A percentile compares a stretch with the other conserved stretches of the same genome.
These are phyloP conservation scores for Achlya hypogyna DNA, from an alignment of 352 stramenopile genomes.

Conservation along the genomic window DNA sequence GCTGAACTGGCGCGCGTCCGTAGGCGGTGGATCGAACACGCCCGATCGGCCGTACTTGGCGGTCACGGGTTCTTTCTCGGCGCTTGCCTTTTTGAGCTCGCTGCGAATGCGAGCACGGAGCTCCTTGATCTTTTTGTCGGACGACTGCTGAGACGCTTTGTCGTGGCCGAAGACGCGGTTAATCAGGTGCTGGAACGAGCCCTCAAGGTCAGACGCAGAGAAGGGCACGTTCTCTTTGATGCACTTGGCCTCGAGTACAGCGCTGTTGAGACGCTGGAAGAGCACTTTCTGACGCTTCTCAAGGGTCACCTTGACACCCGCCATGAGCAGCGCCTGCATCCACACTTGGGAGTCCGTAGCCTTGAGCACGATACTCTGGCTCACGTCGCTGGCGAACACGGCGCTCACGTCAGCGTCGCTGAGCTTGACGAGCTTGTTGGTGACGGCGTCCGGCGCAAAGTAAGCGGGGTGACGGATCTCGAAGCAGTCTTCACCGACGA, in stretches of 20 bases:
- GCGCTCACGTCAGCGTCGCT: slow-evolving; percentile 23
- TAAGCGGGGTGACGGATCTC: slow-evolving; percentile 43
- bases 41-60: slow-evolving; percentile 52
- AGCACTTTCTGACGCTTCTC: slow-evolving; percentile 41
- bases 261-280: slow-evolving; percentile 45
- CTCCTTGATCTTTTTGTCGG: slow-evolving; percentile 33
- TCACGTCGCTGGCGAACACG: slow-evolving; percentile 26
- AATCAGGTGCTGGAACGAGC: slow-evolving; percentile 54
- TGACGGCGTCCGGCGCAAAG: slow-evolving; percentile 25
- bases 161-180: slow-evolving; percentile 53
- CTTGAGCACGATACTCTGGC: slow-evolving; percentile 46
- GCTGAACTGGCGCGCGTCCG: slow-evolving; percentile 35
- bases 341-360: slow-evolving; percentile 37
- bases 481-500: slow-evolving; percentile 41
- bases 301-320: slow-evolving; percentile 43
- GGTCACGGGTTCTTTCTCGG: slow-evolving; percentile 37
- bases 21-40: slow-evolving; percentile 36
- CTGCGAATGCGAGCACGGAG: slow-evolving; percentile 34
- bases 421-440: slow-evolving; percentile 3
- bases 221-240: slow-evolving; percentile 49
- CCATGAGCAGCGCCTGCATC: slow-evolving; percentile 40
- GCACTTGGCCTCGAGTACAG: slow-evolving; percentile 49
- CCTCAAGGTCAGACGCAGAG: slow-evolving; percentile 50
- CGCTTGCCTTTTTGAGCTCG: slow-evolving; percentile 50
- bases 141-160: slow-evolving; percentile 20